Percentiles rank a stretch among this genome's conserved stretches.
Evolutionary conservation across 768 basidiomycete species (phyloP).

Genomic region (Melanogaster broomeanus): DNA sequence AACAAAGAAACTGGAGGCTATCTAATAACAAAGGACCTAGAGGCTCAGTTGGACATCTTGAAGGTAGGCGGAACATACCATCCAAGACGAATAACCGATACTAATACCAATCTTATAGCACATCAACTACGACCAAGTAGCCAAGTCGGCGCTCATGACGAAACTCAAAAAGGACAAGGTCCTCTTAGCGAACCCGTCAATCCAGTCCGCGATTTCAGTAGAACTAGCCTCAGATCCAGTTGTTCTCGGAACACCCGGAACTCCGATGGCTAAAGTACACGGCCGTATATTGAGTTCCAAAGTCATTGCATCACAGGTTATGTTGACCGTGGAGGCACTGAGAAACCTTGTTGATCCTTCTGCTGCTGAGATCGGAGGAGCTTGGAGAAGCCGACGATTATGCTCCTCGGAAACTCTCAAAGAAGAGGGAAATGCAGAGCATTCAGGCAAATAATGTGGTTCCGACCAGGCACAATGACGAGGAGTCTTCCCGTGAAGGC

Average conservation of each 20-base stretch:
- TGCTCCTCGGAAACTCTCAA: slow-evolving; percentile 4
- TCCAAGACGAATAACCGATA: neutral
- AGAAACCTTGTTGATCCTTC: slow-evolving; percentile 40
- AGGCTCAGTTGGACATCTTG: slow-evolving; percentile 58
- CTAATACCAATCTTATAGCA: slow-evolving; percentile 40
- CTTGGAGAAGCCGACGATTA: slow-evolving; percentile 14
- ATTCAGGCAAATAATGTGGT: neutral
- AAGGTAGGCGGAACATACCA: slow-evolving; percentile 52
- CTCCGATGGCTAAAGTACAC: slow-evolving; percentile 59
- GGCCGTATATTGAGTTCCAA: slow-evolving; percentile 78
- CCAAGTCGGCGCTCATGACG: slow-evolving; percentile 62
- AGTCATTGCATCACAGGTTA: slow-evolving; percentile 61
- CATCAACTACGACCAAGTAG: slow-evolving; percentile 58
- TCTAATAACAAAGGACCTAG: slow-evolving; percentile 51
- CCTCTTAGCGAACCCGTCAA: slow-evolving; percentile 49
- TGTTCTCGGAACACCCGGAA: slow-evolving; percentile 39
- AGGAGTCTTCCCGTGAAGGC: slow-evolving; percentile 5
- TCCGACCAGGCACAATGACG: slow-evolving; percentile 1
- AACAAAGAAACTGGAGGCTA: slow-evolving; percentile 39
- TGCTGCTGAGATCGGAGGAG: slow-evolving; percentile 14
- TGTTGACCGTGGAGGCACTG: slow-evolving; percentile 51
- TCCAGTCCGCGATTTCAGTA: slow-evolving; percentile 45
- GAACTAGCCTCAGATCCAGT: slow-evolving; percentile 44
- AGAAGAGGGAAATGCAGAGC: slow-evolving; percentile 7
- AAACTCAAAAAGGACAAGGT: slow-evolving; percentile 75